Base-by-base conservation (phyloP, 2,329 filamentous ascomycete species). In the Cordyceps tenuipes region DNA sequence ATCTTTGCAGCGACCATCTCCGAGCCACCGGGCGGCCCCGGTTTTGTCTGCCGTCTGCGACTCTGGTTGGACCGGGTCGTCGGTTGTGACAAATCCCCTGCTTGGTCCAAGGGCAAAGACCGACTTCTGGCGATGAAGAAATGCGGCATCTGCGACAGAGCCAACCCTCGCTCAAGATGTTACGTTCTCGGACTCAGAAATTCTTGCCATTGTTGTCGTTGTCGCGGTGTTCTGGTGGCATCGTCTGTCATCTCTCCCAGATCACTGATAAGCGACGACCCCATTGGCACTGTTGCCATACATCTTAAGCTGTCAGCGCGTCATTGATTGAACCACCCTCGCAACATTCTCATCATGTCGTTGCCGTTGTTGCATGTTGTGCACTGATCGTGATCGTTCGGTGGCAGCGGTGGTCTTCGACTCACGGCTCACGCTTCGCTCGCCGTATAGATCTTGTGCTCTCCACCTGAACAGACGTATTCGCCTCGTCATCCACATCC, bases 401-500 rank as follows among this genome's bases (percentile, higher is more conserved):
- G 17, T 44, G 43, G 43, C 6, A 19, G 43, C n/a, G n/a, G n/a
- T 39, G 13, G 12, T 55, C 5, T 19, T 34, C 29, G 8, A 15
- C 57, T 60, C 58, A 60, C 3, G 52, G 17, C 43, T 60, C 58
- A 12, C 48, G 58, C 36, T 50, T 60, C 6, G 31, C 1, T 23
- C 58, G 39, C 36, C 44, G 55, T 5, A 49, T 2, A 31, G 51
- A 46, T 34, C 44, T 47, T 36, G 50, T 51, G 26, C 58, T 55
- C 23, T 51, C 55, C 23, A 44, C 46, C 48, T 54, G 44, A n/a
- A 15, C 21, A 34, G 50, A 54, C 6, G 36, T 41, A 4, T 69
- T 70, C 1, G 72, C 73, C 3, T 76, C 75, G 3, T 77, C 74
- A 9, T 75, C 76, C 44, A 79, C 13, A 73, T 44, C 55, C 59